A percentile compares a stretch with the other conserved stretches of the same genome.
Conservation (phyloP, 208 protist species). For the Leishmania lainsoni region DNA sequence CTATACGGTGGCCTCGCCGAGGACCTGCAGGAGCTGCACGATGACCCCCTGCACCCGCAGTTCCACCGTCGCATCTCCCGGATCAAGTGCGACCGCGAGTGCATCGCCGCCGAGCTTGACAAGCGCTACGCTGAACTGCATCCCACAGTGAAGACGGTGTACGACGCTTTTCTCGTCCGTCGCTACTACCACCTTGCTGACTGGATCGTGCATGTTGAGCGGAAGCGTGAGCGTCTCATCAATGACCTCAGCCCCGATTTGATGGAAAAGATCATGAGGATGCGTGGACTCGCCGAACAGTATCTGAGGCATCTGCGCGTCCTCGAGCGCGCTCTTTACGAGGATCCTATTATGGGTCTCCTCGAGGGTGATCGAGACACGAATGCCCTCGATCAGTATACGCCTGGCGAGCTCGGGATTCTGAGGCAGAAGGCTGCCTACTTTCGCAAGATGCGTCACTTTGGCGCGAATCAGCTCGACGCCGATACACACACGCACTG, state of each 20-base stretch:
- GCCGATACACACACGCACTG: constrained; percentile 77
- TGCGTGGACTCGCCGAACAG: constrained; percentile 47
- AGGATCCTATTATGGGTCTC: constrained; percentile 60
- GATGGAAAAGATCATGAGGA: constrained; percentile 46
- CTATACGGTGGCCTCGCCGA: constrained; percentile 80
- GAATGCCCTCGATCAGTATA: constrained; percentile 52
- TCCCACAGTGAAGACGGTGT: constrained; percentile 85
- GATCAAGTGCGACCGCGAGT: constrained; percentile 63
- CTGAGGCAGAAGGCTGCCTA: constrained; percentile 84
- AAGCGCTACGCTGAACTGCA: constrained; percentile 72
- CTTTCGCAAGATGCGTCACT: constrained; percentile 80
- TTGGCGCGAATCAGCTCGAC: constrained; percentile 78
- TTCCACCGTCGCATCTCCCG: constrained; percentile 71
- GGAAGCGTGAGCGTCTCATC: constrained; percentile 65
- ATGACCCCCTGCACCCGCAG: constrained; percentile 77
- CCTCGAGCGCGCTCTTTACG: constrained; percentile 56
- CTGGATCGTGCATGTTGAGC: constrained; percentile 79
- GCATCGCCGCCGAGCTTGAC: constrained; percentile 73
- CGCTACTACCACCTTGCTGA: constrained; percentile 84
- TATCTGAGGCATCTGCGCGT: constrained; percentile 59
- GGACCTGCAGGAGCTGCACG: constrained; percentile 75
- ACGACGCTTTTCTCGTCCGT: constrained; percentile 83
- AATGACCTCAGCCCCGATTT: constrained; percentile 67
- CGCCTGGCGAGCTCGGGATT: constrained; percentile 71
- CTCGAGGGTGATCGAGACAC: constrained; percentile 34